Conservation (phyloP, 192 early-diverging fungal genomes). For the Backusella psychrophila region DNA sequence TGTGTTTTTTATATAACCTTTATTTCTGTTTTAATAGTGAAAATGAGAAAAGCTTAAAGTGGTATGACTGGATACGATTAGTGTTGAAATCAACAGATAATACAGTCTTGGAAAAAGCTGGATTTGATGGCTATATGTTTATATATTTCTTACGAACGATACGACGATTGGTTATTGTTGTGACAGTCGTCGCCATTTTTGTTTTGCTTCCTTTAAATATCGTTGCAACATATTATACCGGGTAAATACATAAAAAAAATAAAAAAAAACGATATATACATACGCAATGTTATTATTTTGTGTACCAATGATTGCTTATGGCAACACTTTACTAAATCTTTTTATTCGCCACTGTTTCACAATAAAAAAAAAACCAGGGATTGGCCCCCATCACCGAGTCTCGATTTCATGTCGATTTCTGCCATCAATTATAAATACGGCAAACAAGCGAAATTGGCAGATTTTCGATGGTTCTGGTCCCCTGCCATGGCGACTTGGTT, state of each 20-base stretch:
- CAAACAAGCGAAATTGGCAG: slow-evolving; percentile 12
- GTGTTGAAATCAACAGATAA: slow-evolving; percentile 58
- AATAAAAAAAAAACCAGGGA: slow-evolving; percentile 10
- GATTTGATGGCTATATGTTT: slow-evolving; percentile 69
- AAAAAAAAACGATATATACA: background rate
- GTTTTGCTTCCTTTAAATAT: slow-evolving; percentile 65
- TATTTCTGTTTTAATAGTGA: slow-evolving; percentile 13
- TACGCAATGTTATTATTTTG: background rate
- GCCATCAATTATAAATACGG: slow-evolving; percentile 32
- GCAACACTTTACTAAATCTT: background rate
- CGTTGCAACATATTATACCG: slow-evolving; percentile 31
- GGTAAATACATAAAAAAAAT: slow-evolving; percentile 10
- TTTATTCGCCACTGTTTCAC: background rate
- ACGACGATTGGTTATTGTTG: slow-evolving; percentile 51
- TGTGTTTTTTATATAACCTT: background rate
- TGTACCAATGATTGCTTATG: background rate
- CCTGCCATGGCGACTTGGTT: slow-evolving; percentile 61
- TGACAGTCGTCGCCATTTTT: slow-evolving; percentile 55
- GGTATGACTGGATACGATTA: slow-evolving; percentile 64
- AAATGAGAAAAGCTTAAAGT: slow-evolving; percentile 43
- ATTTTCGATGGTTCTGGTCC: slow-evolving; percentile 57
- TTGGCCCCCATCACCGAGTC: slow-evolving; percentile 32
- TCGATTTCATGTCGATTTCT: slow-evolving; percentile 38
- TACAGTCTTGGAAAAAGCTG: slow-evolving; percentile 61
- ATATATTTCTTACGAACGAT: slow-evolving; percentile 60